Percentiles rank a stretch among this genome's conserved stretches.
These are phyloP conservation scores for Ascomycota sp. DNA, from an alignment of 2,329 filamentous ascomycete species.

Conservation along the genomic window DNA sequence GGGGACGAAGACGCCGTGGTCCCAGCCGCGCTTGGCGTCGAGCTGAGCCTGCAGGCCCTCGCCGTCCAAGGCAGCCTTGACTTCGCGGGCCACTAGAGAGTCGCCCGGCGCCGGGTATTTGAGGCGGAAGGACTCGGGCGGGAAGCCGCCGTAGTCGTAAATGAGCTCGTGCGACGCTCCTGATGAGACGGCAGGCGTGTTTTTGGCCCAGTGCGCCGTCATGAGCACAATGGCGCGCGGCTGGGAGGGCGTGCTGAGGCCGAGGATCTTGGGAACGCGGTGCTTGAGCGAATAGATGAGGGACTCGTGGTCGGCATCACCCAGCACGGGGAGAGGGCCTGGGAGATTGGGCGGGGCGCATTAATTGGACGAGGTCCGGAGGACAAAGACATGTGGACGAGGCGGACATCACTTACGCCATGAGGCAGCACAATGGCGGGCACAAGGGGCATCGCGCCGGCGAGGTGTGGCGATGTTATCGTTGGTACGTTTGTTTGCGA, in stretches of 20 bases:
- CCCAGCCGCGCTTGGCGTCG: constrained; percentile 26
- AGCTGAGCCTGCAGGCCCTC: constrained; percentile 23
- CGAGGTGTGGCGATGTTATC: no score
- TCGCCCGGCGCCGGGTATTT: constrained; percentile 35
- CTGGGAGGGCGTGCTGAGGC: constrained; percentile 26
- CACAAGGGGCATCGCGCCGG: constrained; percentile 16
- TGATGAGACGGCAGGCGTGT: constrained; percentile 28
- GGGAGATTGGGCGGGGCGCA: background rate
- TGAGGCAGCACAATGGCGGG: constrained; percentile 28
- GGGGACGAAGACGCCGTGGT: constrained; percentile 40
- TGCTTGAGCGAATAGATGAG: constrained; percentile 31
- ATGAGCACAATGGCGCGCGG: constrained; percentile 33
- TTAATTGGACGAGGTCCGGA: background rate
- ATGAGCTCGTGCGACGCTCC: constrained; percentile 23
- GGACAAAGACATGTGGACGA: background rate
- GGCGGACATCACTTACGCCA: constrained; percentile 19
- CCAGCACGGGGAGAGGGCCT: constrained; percentile 37
- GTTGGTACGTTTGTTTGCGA: constrained; percentile 2
- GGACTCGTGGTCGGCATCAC: constrained; percentile 28
- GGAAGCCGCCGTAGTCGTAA: constrained; percentile 42
- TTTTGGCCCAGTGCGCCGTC: constrained; percentile 36
- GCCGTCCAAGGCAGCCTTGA: constrained; percentile 22
- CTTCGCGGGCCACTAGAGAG: constrained; percentile 27
- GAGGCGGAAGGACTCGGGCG: constrained; percentile 30
- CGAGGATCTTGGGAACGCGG: constrained; percentile 32